Percentiles rank a stretch among this genome's conserved stretches.
phyloP scores from a whole-genome alignment of 768 basidiomycete species.

The Russula ochroleuca region DNA sequence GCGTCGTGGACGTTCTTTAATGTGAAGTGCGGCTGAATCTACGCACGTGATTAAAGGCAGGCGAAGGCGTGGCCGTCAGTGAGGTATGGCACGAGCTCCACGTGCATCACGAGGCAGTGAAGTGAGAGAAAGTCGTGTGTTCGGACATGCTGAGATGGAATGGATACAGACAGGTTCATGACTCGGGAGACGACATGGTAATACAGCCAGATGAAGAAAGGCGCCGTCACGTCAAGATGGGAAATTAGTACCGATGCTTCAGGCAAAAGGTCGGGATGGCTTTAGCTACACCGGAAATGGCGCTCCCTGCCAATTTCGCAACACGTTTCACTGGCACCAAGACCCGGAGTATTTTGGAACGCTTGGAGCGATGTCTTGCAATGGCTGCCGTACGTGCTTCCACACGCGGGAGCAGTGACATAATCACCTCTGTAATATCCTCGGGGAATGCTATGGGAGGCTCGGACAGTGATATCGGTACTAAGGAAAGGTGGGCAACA shows the following conservation, averaged over 20 bases:
- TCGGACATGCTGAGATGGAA: conserved; percentile 22
- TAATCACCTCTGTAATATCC: conserved; percentile 25
- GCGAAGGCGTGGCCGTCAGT: conserved; percentile 21
- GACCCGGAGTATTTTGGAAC: conserved; percentile 1
- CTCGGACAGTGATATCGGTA: conserved; percentile 2
- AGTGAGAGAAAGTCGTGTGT: conserved; percentile 10
- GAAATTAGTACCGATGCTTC: conserved; percentile 14
- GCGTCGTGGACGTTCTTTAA: conserved; percentile 23
- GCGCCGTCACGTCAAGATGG: not conserved
- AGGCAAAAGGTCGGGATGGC: conserved; percentile 18
- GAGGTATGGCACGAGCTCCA: conserved; percentile 17
- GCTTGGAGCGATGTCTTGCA: conserved; percentile 9
- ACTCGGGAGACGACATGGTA: conserved; percentile 20
- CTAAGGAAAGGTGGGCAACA: conserved; percentile 8
- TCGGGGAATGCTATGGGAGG: conserved; percentile 19
- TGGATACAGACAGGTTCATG: conserved; percentile 23
- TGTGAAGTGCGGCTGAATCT: conserved; percentile 21
- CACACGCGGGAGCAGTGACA: conserved; percentile 24
- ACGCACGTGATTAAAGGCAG: conserved; percentile 25
- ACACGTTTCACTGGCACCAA: conserved; percentile 14
- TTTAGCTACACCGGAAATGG: conserved; percentile 12
- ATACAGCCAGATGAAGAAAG: conserved; percentile 6
- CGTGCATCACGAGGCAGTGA: conserved; percentile 25
- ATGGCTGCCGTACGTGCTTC: conserved; percentile 20
- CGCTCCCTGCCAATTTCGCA: conserved; percentile 20